Evolutionary conservation across 2,329 filamentous ascomycete genomes (phyloP).

Genomic region (Hypoxylon sp.): DNA sequence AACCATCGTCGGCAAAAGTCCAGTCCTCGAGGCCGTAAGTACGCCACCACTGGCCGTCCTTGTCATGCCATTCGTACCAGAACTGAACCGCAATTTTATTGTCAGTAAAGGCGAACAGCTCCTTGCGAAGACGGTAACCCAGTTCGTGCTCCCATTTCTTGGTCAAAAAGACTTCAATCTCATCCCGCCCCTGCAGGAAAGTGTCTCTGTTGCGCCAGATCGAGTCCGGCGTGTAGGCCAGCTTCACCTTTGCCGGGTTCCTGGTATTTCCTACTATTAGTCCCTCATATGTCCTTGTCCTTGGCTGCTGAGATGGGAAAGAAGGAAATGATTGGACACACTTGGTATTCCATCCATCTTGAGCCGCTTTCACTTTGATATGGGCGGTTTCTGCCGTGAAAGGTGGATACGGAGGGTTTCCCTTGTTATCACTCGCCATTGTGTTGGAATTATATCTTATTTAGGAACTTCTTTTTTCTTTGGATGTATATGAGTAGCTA

Average conservation of each 20-base stretch:
- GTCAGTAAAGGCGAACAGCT: conserved; percentile 82
- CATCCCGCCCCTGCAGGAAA: conserved; percentile 78
- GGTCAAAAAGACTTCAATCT: conserved; percentile 77
- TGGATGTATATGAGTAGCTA: neutral
- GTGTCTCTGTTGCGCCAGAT: conserved; percentile 84
- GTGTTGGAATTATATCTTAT: neutral
- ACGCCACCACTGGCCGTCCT: conserved; percentile 83
- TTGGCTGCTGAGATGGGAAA: neutral
- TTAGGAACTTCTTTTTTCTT: neutral
- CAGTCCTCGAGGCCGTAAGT: conserved; percentile 88
- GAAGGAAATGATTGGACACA: conserved; percentile 55
- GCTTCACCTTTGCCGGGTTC: conserved; percentile 74
- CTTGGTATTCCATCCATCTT: conserved; percentile 86
- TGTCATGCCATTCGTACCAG: conserved; percentile 87
- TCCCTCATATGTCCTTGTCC: neutral
- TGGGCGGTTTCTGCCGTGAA: conserved; percentile 80
- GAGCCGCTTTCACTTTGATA: conserved; percentile 86
- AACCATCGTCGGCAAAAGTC: conserved; percentile 79
- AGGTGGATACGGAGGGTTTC: conserved; percentile 72
- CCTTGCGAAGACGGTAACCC: conserved; percentile 83
- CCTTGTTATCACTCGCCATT: conserved; percentile 49
- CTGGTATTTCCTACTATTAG: conserved; percentile 57
- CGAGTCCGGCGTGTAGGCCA: conserved; percentile 81
- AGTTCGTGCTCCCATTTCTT: conserved; percentile 82
- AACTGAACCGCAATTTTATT: conserved; percentile 86